Evolutionary conservation across 2,329 filamentous ascomycete genomes (phyloP), one percentile per base, ranked within the genome.

Genomic region (Myrmaecium sp.): DNA sequence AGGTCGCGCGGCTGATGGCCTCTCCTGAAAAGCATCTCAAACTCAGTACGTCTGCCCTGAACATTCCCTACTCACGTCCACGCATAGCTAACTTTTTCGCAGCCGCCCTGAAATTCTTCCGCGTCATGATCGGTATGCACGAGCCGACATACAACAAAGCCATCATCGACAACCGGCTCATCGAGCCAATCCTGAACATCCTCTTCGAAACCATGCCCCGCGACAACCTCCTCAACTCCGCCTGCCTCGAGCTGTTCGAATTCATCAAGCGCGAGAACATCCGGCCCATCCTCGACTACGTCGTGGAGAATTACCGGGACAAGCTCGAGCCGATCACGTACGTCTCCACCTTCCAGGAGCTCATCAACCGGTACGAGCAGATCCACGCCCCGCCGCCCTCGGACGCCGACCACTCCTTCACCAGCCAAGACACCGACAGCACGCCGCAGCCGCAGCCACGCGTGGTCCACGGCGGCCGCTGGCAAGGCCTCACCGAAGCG

Each of bases 21-120:
- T 84, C 76, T 33, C 74, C 74, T 6, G 81, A 95, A 52, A 95
- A 95, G 57, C 84, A 93, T 47, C 58, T 98, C 36, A 84, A 86
- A 52, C 67, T 98, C 22, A 79, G 79, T 84, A 58, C 52, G 74
- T 57, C 13, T 12, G 6, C 1, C 13, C 7, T 5, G 7, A 11
- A 19, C 18, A 9, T 12, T 13, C 13, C 17, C 13, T 9, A 20
- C 24, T 7, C n/a, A 16, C 17, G 5, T 29, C 21, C 16, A 12
- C 14, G 13, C 5, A 22, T 14, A n/a, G 22, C 37, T 50, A 40
- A 50, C 29, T n/a, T 5, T 9, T n/a, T 18, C 4, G 3, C 24
- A 84, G 80, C 82, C 41, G 81, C 84, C 5, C 67, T 98, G 38
- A 89, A 93, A 47, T 94, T 93, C 55, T 86, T 95, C 58, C 78